Evolutionary conservation across 208 protist genomes (phyloP).

Genomic region (Jaenimonas drosophilae): DNA sequence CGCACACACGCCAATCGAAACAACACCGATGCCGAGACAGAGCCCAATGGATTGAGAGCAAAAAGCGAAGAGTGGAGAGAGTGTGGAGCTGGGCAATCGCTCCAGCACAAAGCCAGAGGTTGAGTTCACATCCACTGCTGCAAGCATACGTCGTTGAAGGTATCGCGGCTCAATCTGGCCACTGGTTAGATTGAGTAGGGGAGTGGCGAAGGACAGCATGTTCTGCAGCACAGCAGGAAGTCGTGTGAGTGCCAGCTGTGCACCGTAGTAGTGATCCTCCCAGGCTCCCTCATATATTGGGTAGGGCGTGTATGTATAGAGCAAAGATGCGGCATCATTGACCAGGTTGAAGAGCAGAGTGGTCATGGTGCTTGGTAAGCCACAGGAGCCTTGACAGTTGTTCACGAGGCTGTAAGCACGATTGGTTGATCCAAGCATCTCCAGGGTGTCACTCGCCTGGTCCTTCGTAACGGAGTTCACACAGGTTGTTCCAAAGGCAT

Average conservation of each 20-base stretch:
- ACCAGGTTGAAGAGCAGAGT: too few species aligned
- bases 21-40: too few species aligned
- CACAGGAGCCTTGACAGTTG: too few species aligned
- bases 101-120: not conserved
- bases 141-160: not conserved
- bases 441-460: too few species aligned
- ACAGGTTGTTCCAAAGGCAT: too few species aligned
- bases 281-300: not conserved
- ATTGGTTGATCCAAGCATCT: too few species aligned
- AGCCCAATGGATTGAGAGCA: not conserved
- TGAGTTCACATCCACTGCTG: not conserved
- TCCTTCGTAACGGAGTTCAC: too few species aligned
- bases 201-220: not conserved
- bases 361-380: too few species aligned
- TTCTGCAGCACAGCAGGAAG: not conserved
- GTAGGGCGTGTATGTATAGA: not conserved
- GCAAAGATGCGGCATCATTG: too few species aligned
- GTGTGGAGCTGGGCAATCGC: not conserved
- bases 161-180: not conserved
- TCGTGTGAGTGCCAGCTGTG: not conserved
- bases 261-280: not conserved
- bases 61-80: not conserved
- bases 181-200: not conserved
- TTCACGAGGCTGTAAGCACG: too few species aligned
- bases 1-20: too few species aligned